Base-by-base conservation (phyloP, 768 basidiomycete species). In the Naganishia vaughanmartiniae region DNA sequence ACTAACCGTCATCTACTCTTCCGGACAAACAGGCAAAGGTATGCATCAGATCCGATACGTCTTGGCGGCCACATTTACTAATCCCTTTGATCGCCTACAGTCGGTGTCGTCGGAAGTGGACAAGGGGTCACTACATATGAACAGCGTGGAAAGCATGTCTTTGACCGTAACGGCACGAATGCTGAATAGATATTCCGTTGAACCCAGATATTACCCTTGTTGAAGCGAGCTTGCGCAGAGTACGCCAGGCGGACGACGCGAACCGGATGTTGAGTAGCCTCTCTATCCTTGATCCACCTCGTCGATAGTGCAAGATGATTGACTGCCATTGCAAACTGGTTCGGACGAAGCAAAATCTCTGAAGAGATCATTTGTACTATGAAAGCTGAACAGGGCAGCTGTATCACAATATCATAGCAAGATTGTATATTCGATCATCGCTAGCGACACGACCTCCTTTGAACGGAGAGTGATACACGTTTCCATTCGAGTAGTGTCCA, bases 71-170 rank as follows among this genome's bases (percentile, higher is more conserved):
- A 4, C 9, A 21, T 39, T 12, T 34, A 6, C 28, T 28, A 53
- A 42, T 17, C 12, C 54, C 28, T 65, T 48, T 65, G 19, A 48
- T 48, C 26, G 9, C 45, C 30, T 51, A 0, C 70, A 82, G 81
- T 82, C 71, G 81, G 81, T 15, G 81, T 82, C 28, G 75, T 76
- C 15, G 78, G 78, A 15, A 80, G 79, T 4, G 81, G 81, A 28
- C 73, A 74, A 54, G 79, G 79, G 14, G 74, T 78, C 15, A 81
- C 80, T 1, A 70, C 79, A 26, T 82, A 81, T 70, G 76, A 75
- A 70, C 65, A 74, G 33, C 78, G 79, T 74, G 79, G 80, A 63
- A 82, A 82, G 72, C 81, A 82, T 75, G 60, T 63, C 60, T 63
- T 63, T 45, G 28, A 42, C 30, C 60, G 60, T 14, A 63, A 39